Evolutionary conservation across 495 filamentous ascomycete species (phyloP).

Genomic region (Pseudoneurospora amorphoporcata): DNA sequence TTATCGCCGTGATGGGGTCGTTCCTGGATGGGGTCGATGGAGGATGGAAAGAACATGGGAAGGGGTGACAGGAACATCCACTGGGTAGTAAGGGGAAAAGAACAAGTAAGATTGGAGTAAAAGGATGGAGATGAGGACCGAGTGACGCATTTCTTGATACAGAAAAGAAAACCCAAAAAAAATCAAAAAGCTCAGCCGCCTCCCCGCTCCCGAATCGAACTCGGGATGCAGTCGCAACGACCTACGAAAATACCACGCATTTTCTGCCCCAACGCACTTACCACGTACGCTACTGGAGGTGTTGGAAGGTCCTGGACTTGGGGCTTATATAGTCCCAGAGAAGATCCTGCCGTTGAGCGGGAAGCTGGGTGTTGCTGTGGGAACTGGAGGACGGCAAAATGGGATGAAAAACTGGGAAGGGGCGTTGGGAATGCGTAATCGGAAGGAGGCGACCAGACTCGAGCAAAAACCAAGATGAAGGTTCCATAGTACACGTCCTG

Average conservation of each 20-base stretch:
- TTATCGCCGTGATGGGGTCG: conserved; percentile 4
- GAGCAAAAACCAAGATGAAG: background rate
- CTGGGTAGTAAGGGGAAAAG: background rate
- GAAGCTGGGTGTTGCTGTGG: background rate
- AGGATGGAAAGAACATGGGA: background rate
- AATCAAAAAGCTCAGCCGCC: background rate
- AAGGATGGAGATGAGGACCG: background rate
- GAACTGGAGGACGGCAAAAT: background rate
- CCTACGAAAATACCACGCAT: background rate
- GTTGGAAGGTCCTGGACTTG: background rate
- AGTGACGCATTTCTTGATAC: background rate
- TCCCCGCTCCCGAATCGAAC: background rate
- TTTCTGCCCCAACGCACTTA: background rate
- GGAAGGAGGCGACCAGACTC: background rate
- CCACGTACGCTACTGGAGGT: background rate
- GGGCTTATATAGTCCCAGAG: background rate
- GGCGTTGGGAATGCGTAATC: background rate
- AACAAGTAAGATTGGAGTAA: background rate
- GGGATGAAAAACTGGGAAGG: background rate
- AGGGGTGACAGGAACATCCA: background rate
- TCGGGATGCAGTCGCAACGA: background rate
- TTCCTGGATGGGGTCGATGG: background rate
- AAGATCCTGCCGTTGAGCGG: background rate
- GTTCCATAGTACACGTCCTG: background rate
- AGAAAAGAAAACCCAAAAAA: background rate